Evolutionary conservation across 176 grass and related monocot genomes (phyloP).

Genomic region (Rhynchospora breviuscula): DNA sequence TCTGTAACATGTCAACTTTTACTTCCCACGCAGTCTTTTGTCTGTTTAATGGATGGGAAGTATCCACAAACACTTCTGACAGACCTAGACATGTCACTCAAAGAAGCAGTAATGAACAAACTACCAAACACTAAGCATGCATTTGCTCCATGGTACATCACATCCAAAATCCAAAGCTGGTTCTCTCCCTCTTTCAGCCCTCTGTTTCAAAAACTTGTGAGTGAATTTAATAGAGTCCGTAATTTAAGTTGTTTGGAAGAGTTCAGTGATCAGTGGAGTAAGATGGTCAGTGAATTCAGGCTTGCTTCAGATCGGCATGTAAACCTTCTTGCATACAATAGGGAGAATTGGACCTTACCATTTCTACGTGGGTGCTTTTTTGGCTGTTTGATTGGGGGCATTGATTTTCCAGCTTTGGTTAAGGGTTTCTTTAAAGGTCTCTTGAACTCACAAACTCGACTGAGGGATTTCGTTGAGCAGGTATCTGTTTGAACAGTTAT

Average conservation of each 20-base stretch:
- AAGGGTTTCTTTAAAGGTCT: conserved; percentile 41
- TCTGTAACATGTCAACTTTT: conserved; percentile 5
- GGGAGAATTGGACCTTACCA: conserved; percentile 44
- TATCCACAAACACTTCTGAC: conserved; percentile 44
- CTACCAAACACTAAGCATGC: conserved; percentile 42
- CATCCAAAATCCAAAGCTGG: conserved; percentile 43
- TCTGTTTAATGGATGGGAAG: conserved; percentile 46
- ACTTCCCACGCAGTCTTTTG: conserved; percentile 29
- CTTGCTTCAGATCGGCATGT: conserved; percentile 35
- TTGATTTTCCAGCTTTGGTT: conserved; percentile 22
- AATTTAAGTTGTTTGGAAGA: conserved; percentile 31
- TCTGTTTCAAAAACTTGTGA: conserved; percentile 33
- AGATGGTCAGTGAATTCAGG: conserved; percentile 39
- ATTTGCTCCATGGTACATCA: conserved; percentile 40
- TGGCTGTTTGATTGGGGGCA: conserved; percentile 27
- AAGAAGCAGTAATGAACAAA: conserved; percentile 40
- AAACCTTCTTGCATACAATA: conserved; percentile 31
- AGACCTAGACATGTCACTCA: conserved; percentile 35
- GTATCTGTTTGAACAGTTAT: conserved; percentile 18
- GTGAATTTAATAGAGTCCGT: conserved; percentile 36
- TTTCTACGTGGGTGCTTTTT: conserved; percentile 46
- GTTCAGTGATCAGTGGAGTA: conserved; percentile 42
- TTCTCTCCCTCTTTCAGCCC: conserved; percentile 28
- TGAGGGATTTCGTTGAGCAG: conserved; percentile 53
- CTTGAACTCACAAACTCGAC: conserved; percentile 34